Percentiles rank a stretch among this genome's conserved stretches.
These are phyloP conservation scores for Prunus mira DNA, from an alignment of 306 rosid species.

Conservation along the genomic window DNA sequence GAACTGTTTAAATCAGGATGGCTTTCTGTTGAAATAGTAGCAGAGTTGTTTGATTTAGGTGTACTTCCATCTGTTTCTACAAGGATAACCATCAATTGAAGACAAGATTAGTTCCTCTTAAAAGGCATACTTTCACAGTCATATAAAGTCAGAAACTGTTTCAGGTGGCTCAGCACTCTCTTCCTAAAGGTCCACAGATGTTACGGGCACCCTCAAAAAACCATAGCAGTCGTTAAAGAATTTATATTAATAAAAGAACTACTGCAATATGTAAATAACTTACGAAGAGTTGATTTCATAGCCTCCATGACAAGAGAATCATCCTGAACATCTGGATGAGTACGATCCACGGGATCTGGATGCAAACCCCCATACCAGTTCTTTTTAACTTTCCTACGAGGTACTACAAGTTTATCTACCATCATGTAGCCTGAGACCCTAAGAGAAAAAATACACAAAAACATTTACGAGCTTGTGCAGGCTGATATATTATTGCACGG, in stretches of 20 bases:
- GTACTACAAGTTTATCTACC: conserved; percentile 85
- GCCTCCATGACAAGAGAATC: conserved; percentile 67
- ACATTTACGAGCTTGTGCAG: background rate
- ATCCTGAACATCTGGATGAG: conserved; percentile 88
- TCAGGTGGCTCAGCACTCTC: conserved; percentile 10
- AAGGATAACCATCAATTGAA: conserved; percentile 24
- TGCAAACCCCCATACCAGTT: conserved; percentile 77
- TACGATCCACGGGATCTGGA: conserved; percentile 78
- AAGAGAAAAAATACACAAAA: conserved; percentile 21
- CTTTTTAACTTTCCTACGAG: conserved; percentile 81
- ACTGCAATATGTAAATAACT: conserved; percentile 29
- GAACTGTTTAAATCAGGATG: conserved; percentile 31
- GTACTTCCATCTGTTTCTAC: conserved; percentile 51
- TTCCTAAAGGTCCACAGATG: conserved; percentile 8
- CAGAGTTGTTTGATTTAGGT: conserved; percentile 36
- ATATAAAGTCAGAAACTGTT: conserved; percentile 19
- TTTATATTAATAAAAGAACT: background rate
- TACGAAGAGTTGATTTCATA: conserved; percentile 46
- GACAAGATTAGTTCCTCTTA: conserved; percentile 10
- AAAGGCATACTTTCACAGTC: conserved; percentile 10
- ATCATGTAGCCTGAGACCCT: conserved; percentile 96
- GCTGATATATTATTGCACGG: background rate
- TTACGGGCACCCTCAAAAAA: background rate
- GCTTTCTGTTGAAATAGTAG: conserved; percentile 17
- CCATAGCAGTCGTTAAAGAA: background rate